Base-by-base conservation (phyloP, 1,284 basidiomycete genomes). In the Heterobasidion occidentale region DNA sequence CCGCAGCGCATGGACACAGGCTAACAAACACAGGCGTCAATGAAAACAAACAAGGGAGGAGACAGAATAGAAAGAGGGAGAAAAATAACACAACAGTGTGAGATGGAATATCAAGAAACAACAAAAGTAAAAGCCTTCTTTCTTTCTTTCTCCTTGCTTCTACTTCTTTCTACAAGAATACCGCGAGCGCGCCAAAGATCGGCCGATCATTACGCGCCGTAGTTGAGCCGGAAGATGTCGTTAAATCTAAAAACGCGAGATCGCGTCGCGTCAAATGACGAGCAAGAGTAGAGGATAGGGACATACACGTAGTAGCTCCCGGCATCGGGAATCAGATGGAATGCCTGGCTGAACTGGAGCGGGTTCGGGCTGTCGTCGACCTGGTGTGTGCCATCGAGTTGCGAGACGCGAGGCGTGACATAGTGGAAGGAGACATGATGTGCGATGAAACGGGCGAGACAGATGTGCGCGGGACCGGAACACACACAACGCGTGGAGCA, bases 151-250 rank as follows among this genome's bases (percentile, higher is more conserved):
- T 27, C 27, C 27, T 27, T 27, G 27, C 27, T 27, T 27, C 27
- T 27, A 27, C 27, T 27, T 27, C 27, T 27, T 27, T 27, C 27
- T 27, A 27, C 27, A 27, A 27, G 27, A 27, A 27, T 27, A 27
- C 27, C 3, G 27, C 5, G 27, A 27, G 27, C 4, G 6, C 27
- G 27, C 27, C 5, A 27, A 27, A 27, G 5, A 27, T 27, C 27
- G 27, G 27, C 27, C 27, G 27, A 27, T 27, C 27, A 27, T 27
- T 27, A 27, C 27, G 27, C 27, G 27, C 47, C 49, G 66, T 81
- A 78, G 74, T 89, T 89, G 71, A 95, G 83, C 67, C 91, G 87
- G 88, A 95, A 94, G 62, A 94, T 84, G 70, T 94, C 91, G 71
- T 94, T 94, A 69, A 79, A 77, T 52, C 89, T 92, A 64, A 3